Conservation (phyloP, 208 protist genomes). For the Leishmania turanica region DNA sequence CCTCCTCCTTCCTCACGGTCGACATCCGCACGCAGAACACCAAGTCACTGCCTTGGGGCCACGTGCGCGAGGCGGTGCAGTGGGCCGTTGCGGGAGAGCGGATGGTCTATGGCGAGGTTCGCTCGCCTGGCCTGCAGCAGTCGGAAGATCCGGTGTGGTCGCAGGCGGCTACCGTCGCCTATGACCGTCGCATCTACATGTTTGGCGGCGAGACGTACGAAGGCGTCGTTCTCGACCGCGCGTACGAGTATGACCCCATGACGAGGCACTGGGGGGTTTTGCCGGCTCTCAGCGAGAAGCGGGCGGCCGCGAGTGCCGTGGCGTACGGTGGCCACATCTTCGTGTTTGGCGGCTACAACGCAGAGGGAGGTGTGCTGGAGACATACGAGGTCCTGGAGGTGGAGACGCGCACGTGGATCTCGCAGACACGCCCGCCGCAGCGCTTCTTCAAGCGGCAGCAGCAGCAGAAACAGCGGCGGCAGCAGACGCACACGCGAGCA, state of each 20-base stretch:
- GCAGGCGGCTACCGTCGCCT: conserved; percentile 39
- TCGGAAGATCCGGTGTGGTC: conserved; percentile 37
- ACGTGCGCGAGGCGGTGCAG: conserved; percentile 35
- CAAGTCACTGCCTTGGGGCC: conserved; percentile 43
- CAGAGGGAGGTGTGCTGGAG: conserved; percentile 36
- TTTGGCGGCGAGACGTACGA: conserved; percentile 55
- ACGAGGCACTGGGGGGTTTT: conserved; percentile 39
- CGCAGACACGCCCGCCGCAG: conserved; percentile 8
- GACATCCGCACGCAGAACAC: conserved; percentile 60
- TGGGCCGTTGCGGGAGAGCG: conserved; percentile 38
- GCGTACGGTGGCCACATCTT: conserved; percentile 33
- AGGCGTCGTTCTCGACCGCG: conserved; percentile 42
- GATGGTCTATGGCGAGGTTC: conserved; percentile 34
- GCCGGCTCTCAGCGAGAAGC: conserved; percentile 35
- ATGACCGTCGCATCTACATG: conserved; percentile 45
- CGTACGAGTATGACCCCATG: conserved; percentile 45
- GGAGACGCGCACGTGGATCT: conserved; percentile 32
- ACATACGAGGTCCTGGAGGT: conserved; percentile 54
- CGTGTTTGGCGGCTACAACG: conserved; percentile 55
- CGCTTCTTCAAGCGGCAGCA: conserved; percentile 12
- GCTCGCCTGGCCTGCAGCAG: conserved; percentile 38
- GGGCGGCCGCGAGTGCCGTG: conserved; percentile 36
- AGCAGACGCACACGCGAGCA: not conserved
- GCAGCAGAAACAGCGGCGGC: not conserved
- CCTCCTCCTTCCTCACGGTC: conserved; percentile 53